Percentiles rank a stretch among this genome's conserved stretches.
Conservation (phyloP, 2,329 filamentous ascomycete species). For the Diaporthe ilicicola region DNA sequence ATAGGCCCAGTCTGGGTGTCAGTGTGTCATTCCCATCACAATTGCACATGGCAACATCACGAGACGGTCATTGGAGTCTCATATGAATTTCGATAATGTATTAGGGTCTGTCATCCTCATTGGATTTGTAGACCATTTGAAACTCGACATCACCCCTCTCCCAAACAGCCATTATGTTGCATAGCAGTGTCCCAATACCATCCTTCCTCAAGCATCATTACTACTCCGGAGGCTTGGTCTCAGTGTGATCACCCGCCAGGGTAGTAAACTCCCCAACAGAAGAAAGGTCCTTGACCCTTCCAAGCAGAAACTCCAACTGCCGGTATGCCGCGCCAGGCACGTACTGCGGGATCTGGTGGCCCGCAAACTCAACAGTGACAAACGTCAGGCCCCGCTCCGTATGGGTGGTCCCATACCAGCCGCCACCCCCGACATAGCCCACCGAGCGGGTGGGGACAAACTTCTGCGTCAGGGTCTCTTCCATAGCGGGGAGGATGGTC, state of each 20-base stretch:
- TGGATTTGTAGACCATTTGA: fast-evolving
- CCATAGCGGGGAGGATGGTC: conserved; percentile 8
- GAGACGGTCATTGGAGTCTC: too few relatives aligned
- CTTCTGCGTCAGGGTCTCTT: background rate
- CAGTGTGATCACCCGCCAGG: background rate
- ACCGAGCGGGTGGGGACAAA: conserved; percentile 21
- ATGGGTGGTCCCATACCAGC: conserved; percentile 27
- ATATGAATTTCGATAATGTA: background rate
- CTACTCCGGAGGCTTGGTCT: background rate
- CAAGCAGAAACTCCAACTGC: conserved; percentile 31
- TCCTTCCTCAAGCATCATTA: too few relatives aligned
- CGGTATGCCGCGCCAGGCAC: conserved; percentile 28
- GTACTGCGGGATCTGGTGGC: conserved; percentile 32
- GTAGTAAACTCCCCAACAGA: conserved; percentile 28
- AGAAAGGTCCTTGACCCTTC: conserved; percentile 26
- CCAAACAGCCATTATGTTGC: background rate
- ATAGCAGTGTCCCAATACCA: background rate
- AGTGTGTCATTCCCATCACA: too few relatives aligned
- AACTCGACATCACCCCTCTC: background rate
- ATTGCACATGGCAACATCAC: too few relatives aligned
- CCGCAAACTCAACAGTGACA: conserved; percentile 18
- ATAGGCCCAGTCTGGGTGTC: too few relatives aligned
- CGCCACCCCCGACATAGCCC: conserved; percentile 25
- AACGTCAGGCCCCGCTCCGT: conserved; percentile 31
- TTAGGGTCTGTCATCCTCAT: background rate